Evolutionary conservation across 2,329 filamentous ascomycete species (phyloP), one percentile per base, ranked within the genome.

Genomic region (Penicillium sp.): DNA sequence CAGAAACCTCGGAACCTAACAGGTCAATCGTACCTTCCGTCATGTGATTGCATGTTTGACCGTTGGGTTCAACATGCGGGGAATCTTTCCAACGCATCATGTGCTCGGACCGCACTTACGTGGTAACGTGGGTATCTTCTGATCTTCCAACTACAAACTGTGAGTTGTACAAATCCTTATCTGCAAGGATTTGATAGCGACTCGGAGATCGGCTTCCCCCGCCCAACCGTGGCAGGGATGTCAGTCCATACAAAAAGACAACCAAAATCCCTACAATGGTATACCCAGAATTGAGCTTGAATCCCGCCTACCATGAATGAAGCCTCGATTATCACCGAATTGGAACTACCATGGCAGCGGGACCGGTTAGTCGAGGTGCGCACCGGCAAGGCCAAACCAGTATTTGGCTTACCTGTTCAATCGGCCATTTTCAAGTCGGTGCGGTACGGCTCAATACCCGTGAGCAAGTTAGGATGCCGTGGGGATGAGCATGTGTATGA

Each of bases 401-500:
- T 37, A 2, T 37, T 37, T 37, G 35, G 35, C 35, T 37, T 37
- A n/a, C 14, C 35, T n/a, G 8, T 37, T 37, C 35, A 37, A 37
- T 37, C 35, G 14, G 35, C 16, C 35, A 37, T 37, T 37, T 37
- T 37, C 0, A n/a, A 37, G 9, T 37, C 35, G n/a, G 35, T 37
- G n/a, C 35, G 35, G n/a, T n/a, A n/a, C 13, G 35, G 7, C n/a
- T n/a, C 35, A 37, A n/a, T 13, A n/a, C 35, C 35, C 35, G 16
- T 37, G 16, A 37, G 14, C 35, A 37, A 37, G n/a, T n/a, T 37
- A 16, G 16, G 35, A 9, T 37, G 35, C 3, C 35, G 3, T 8
- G 35, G 35, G 8, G 58, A 60, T 23, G 54, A 54, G n/a, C 50
- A 60, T 39, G 58, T 33, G 11, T 47, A 53, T 26, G 82, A 80